Evolutionary conservation across 805 yeast species (phyloP), one percentile per base, ranked within the genome.

Genomic region (Saturnispora dispora): DNA sequence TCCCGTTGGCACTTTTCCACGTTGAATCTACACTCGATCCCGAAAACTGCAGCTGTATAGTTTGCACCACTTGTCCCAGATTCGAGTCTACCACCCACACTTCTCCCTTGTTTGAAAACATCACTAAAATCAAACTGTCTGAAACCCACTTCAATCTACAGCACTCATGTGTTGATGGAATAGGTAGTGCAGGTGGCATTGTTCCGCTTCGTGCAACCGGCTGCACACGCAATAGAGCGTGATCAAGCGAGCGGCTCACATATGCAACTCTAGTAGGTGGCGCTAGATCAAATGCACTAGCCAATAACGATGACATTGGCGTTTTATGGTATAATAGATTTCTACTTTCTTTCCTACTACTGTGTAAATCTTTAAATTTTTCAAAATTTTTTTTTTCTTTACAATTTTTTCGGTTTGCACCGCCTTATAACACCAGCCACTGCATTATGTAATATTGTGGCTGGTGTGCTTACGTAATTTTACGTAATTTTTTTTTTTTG

Each of bases 241-340:
- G 47, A 30, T 54, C 57, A 30, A 54, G 35, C 11, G 48, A 42
- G n/a, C 51, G 49, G 11, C 36, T 39, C n/a, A 54, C 45, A 45
- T 46, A 47, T 25, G 55, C 57, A 11, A 49, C 48, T 15, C 51
- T 40, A 5, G 42, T 35, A 15, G 25, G 44, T 3, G 47, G 47
- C 6, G 35, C 4, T n/a, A 41, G 5, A 20, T 52, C 52, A 42
- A 53, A 53, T 23, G 25, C 8, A 22, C 46, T 37, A 1, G 46
- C 44, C 20, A 52, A 23, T 23, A 52, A 22, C 11, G 52, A 43
- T 11, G 42, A 17, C 46, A 50, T 46, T 25, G 10, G 15, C 17
- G 13, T 25, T 15, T 30, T 18, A 36, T 40, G 20, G 22, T 8
- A 27, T 39, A 30, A 28, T 23, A 39, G 15, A 30, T 10, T 17